phyloP scores from a whole-genome alignment of 2,329 filamentous ascomycete species.

The Aspergillus phoenicis region DNA sequence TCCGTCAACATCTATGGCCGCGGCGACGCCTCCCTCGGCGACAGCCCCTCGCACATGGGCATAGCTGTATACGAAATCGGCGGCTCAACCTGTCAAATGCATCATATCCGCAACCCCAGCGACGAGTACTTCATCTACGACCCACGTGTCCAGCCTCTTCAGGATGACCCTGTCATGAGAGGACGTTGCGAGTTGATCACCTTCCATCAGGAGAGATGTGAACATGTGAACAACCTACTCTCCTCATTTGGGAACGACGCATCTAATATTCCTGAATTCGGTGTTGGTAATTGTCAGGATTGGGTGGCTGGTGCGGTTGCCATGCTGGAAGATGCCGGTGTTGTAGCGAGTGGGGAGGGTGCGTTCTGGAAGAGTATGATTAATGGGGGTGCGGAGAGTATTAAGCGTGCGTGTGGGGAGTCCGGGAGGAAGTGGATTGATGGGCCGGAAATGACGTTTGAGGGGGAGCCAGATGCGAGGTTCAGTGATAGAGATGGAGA shows the following conservation, averaged over 20 bases:
- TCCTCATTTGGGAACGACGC: slow-evolving; percentile 17
- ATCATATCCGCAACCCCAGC: slow-evolving; percentile 26
- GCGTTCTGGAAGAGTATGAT: slow-evolving; percentile 25
- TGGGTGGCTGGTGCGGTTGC: slow-evolving; percentile 19
- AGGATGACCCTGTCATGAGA: slow-evolving; percentile 21
- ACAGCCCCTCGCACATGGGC: slow-evolving; percentile 25
- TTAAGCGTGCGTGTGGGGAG: slow-evolving; percentile 15
- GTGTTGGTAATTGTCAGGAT: slow-evolving; percentile 20
- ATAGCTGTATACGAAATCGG: slow-evolving; percentile 22
- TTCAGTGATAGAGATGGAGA: slow-evolving; percentile 13
- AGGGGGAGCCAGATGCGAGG: slow-evolving; percentile 21
- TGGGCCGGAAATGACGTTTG: slow-evolving; percentile 12
- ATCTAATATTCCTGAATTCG: slow-evolving; percentile 23
- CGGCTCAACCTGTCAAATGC: slow-evolving; percentile 25
- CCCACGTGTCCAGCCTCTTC: slow-evolving; percentile 21
- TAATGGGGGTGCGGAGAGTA: slow-evolving; percentile 17
- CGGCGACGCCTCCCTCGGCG: slow-evolving; percentile 23
- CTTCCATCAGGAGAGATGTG: slow-evolving; percentile 13
- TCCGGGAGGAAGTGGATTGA: slow-evolving; percentile 18
- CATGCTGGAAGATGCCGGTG: slow-evolving; percentile 8
- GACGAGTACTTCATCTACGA: slow-evolving; percentile 25
- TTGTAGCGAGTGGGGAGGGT: slow-evolving; percentile 15
- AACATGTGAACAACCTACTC: slow-evolving; percentile 4
- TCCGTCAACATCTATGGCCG: slow-evolving; percentile 28
- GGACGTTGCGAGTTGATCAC: slow-evolving; percentile 24